Evolutionary conservation across 345 rosid species (phyloP), one percentile per base, ranked within the genome.

Genomic region (Populus deltoides): DNA sequence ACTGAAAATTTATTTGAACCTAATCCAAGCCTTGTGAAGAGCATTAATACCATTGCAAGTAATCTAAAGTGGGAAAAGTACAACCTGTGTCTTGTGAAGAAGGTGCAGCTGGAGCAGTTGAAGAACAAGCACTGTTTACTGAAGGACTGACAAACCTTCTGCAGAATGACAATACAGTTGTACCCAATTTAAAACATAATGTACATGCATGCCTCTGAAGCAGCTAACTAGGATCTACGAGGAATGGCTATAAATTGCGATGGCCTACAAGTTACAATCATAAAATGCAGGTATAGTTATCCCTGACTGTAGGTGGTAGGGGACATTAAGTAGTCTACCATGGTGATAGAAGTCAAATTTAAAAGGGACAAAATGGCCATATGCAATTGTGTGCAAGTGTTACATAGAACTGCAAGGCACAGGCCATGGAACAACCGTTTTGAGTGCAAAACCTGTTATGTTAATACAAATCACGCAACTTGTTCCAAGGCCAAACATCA

Each of bases 91-190:
- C 66, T 70, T 80, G 77, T 69, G 89, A 76, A 73, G 78, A 70
- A 65, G 72, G 41, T 66, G 65, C 11, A 74, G 76, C n/a, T 6
- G 87, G 75, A 55, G 83, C 66, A 67, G 80, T 74, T 71, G 87
- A 77, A 73, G 75, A 79, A 81, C 82, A 66, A 81, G 76, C 68
- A 73, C 45, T 73, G 62, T 57, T 62, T 67, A 53, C 55, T 55
- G 85, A 84, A 77, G 89, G 84, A 80, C 88, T 83, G 22, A 62
- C 77, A 87, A 83, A 78, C 77, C 90, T 87, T 86, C 99, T 92
- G 92, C 83, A 72, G 6, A 67, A 75, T 8, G 77, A 76, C 12
- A 53, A 59, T 2, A 79, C 6, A 72, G 59, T 13, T 45, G 45
- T 66, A n/a, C 73, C 68, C 69, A 76, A 80, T 62, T 76, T 65